Evolutionary conservation across 129 eudicot species (phyloP).

Genomic region (Lactuca saligna): DNA sequence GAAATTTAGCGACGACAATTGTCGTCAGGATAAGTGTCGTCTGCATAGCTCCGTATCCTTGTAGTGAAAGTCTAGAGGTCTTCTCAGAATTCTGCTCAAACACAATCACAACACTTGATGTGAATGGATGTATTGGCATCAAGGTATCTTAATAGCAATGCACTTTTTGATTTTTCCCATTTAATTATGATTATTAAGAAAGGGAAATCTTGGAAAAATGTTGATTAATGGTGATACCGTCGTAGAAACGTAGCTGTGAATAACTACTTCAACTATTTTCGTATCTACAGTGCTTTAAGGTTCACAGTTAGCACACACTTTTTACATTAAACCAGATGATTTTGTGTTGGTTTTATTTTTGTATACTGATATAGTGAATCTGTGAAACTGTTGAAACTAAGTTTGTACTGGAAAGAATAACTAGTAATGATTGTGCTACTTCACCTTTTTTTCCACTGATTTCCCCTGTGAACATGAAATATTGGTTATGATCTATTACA

Average conservation of each 20-base stretch:
- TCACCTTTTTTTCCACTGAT: too few relatives aligned
- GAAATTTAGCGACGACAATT: too few relatives aligned
- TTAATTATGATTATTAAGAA: too few relatives aligned
- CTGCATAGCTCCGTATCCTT: too few relatives aligned
- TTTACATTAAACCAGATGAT: slow-evolving; percentile 4
- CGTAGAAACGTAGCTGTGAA: slow-evolving; percentile 77
- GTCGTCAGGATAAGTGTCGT: too few relatives aligned
- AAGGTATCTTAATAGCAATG: slow-evolving; percentile 45
- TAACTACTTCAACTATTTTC: slow-evolving; percentile 77
- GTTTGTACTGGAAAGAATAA: too few relatives aligned
- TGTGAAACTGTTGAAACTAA: too few relatives aligned
- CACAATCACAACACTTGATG: slow-evolving; percentile 83
- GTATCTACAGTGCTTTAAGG: slow-evolving; percentile 65
- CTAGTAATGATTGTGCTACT: too few relatives aligned
- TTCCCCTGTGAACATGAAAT: too few relatives aligned
- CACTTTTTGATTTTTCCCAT: too few relatives aligned
- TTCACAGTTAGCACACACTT: slow-evolving; percentile 54
- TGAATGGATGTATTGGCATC: slow-evolving; percentile 90
- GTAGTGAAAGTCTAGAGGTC: slow-evolving; percentile 71
- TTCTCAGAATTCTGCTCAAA: slow-evolving; percentile 62
- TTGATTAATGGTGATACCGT: neutral
- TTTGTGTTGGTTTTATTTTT: neutral
- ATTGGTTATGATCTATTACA: too few relatives aligned
- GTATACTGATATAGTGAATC: too few relatives aligned
- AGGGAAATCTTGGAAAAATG: neutral